A percentile compares a stretch with the other conserved stretches of the same genome.
phyloP scores from a whole-genome alignment of 495 filamentous ascomycete genomes.

The Lophiotrema nucula region DNA sequence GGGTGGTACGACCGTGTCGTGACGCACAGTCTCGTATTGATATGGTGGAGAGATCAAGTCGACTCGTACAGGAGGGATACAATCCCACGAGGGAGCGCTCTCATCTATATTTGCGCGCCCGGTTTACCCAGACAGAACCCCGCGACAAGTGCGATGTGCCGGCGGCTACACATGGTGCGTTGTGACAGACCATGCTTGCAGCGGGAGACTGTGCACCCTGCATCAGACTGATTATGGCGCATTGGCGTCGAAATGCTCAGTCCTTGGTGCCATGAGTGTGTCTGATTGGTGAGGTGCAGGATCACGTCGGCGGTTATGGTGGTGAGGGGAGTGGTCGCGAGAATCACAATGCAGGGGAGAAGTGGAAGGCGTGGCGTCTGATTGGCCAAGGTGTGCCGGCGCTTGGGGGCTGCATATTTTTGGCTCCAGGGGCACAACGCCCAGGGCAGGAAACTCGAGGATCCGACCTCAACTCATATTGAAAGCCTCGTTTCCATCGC shows the following conservation, averaged over 20 bases:
- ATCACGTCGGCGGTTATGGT: slow-evolving; percentile 25
- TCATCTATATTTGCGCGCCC: slow-evolving; percentile 32
- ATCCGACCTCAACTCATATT: no score
- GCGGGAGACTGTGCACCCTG: slow-evolving; percentile 6
- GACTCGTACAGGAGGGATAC: slow-evolving; percentile 7
- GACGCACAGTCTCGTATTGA: slow-evolving; percentile 9
- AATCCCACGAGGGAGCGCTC: slow-evolving; percentile 12
- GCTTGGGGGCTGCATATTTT: slow-evolving; percentile 26
- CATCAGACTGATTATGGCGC: slow-evolving; percentile 11
- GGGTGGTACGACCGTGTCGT: slow-evolving; percentile 18
- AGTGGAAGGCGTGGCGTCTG: neutral
- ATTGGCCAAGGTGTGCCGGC: slow-evolving; percentile 17
- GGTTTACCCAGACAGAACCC: slow-evolving; percentile 9
- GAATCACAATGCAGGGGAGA: slow-evolving; percentile 12
- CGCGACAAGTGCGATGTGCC: slow-evolving; percentile 6
- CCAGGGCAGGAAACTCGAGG: neutral
- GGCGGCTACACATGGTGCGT: slow-evolving; percentile 27
- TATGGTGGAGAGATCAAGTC: slow-evolving; percentile 23
- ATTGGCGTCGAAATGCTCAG: slow-evolving; percentile 3
- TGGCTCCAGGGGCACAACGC: slow-evolving; percentile 22
- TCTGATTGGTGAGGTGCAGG: slow-evolving; percentile 14
- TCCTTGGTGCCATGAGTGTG: slow-evolving; percentile 1
- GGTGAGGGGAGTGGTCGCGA: slow-evolving; percentile 13
- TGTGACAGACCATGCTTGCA: slow-evolving; percentile 14
- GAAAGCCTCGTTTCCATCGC: no score